Evolutionary conservation across 345 rosid genomes (phyloP).

Genomic region (Citrus reticulata): DNA sequence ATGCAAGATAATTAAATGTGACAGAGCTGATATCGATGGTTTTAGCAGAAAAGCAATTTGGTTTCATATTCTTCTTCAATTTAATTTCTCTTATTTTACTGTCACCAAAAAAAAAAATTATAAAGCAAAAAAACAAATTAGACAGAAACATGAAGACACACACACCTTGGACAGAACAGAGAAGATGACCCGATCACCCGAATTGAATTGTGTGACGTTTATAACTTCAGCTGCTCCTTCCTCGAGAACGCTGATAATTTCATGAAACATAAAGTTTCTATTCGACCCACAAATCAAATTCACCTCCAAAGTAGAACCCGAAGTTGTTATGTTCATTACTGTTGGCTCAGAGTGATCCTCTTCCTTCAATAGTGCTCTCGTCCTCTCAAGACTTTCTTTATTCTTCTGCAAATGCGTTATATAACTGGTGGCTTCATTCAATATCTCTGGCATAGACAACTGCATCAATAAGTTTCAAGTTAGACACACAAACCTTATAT

Average conservation of each 20-base stretch:
- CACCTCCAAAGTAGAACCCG: conserved; percentile 20
- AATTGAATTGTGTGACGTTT: conserved; percentile 2
- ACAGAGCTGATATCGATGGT: too few relatives aligned
- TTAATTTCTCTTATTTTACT: too few relatives aligned
- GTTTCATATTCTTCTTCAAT: too few relatives aligned
- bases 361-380: neutral
- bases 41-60: too few relatives aligned
- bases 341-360: neutral
- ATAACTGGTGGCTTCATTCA: neutral
- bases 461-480: neutral
- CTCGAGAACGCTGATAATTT: conserved; percentile 23
- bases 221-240: conserved; percentile 37
- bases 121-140: too few relatives aligned
- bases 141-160: too few relatives aligned
- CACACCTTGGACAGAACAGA: too few relatives aligned
- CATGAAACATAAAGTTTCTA: conserved; percentile 13
- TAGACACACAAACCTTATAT: neutral
- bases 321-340: conserved; percentile 8
- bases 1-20: too few relatives aligned
- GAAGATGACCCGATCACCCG: too few relatives aligned
- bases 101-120: too few relatives aligned
- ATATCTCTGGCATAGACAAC: neutral
- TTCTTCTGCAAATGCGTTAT: conserved; percentile 1
- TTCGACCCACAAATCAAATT: conserved; percentile 16
- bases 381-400: neutral